Evolutionary conservation across 2,329 filamentous ascomycete genomes (phyloP), one percentile per base, ranked within the genome.

Genomic region (Fusarium coffeatum): DNA sequence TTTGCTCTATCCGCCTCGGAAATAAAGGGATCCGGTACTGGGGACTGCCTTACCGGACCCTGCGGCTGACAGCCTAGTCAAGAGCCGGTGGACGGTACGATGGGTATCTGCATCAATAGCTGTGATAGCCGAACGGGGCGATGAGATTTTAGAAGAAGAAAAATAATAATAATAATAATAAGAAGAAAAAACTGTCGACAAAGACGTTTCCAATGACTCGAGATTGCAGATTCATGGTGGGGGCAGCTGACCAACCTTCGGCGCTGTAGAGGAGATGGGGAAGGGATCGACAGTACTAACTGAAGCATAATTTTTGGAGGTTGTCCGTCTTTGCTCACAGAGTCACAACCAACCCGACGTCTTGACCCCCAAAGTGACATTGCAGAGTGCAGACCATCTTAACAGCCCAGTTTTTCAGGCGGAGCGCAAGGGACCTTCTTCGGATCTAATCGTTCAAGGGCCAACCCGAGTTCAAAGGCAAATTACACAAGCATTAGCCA

Each of bases 211-310:
- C 2, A 27, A 51, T 65, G 62, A 65, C 62, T 64, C 62, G 60
- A 59, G 27, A 32, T 46, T 13, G 27, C 18, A 50, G 23, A 22
- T 32, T 48, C 27, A 40, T 23, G 59, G 48, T 59, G 59, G 59
- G 59, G 60, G 28, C 28, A 64, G 62, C 62, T 64, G 62, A 64
- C 18, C 42, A 64, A 58, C 50, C 8, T 20, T 30, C 41, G 46
- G 53, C 10, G n/a, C 13, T 15, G 30, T 6, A 15, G 22, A 28
- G 7, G 9, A 47, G 16, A 59, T 47, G 32, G 18, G 41, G 59
- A 34, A 65, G 46, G 6, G 62, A 65, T 65, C 62, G 32, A 32
- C 62, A 65, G 27, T n/a, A 15, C 34, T 48, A 59, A 23, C 32
- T 32, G 45, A 59, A 65, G 46, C 28, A 51, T 64, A 37, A 37